phyloP scores from a whole-genome alignment of 2,329 filamentous ascomycete species.

The Hypoxylon sp. region DNA sequence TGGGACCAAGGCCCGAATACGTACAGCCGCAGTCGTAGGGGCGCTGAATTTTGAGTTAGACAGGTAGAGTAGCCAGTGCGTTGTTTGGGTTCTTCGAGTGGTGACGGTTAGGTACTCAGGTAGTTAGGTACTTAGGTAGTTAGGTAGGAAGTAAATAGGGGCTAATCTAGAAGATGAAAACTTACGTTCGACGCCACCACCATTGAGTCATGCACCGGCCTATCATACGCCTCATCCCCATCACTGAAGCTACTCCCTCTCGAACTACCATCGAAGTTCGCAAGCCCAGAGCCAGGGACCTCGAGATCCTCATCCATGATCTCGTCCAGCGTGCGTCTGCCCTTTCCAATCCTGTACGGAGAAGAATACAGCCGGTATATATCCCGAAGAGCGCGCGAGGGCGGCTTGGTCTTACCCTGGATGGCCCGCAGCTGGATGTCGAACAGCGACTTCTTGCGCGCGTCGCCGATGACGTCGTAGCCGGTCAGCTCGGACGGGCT shows the following conservation, averaged over 20 bases:
- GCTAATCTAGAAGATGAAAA: not conserved
- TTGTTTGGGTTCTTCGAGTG: not conserved
- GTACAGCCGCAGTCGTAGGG: conserved; percentile 38
- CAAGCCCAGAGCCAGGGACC: not conserved
- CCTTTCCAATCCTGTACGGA: conserved; percentile 12
- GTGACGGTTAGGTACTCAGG: too few relatives aligned
- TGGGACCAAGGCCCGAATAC: conserved; percentile 39
- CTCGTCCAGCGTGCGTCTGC: conserved; percentile 19
- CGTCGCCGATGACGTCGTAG: conserved; percentile 20
- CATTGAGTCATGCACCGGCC: conserved; percentile 19
- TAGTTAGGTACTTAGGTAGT: too few relatives aligned
- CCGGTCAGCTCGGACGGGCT: conserved; percentile 20
- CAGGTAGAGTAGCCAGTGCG: too few relatives aligned
- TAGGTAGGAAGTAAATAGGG: not conserved
- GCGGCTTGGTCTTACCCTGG: conserved; percentile 4
- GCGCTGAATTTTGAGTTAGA: conserved; percentile 25
- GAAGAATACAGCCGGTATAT: conserved; percentile 23
- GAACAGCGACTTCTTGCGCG: conserved; percentile 35
- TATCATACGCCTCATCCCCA: conserved; percentile 19
- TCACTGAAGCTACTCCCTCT: conserved; percentile 24
- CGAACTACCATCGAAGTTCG: conserved; percentile 21
- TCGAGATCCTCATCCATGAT: conserved; percentile 23
- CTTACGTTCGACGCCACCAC: conserved; percentile 17
- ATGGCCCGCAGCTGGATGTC: conserved; percentile 36
- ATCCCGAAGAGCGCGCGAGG: conserved; percentile 3